Evolutionary conservation across 192 early-diverging fungal genomes (phyloP), one percentile per base, ranked within the genome.

Genomic region (Mortierella claussenii): DNA sequence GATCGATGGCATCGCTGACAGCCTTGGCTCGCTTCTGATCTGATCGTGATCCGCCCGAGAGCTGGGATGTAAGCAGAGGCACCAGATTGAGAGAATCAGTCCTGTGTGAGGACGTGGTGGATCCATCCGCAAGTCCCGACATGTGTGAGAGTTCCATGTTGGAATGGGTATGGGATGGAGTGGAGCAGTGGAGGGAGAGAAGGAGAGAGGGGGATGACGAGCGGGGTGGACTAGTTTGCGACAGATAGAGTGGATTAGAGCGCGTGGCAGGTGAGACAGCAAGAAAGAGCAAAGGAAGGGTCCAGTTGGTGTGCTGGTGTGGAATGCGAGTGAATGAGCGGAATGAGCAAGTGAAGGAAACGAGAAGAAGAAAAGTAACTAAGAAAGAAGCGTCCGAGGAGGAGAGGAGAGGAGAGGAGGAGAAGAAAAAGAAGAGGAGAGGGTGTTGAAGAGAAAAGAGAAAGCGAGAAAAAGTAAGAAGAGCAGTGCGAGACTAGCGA

Each of bases 1-100:
- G 76, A 40, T 87, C 86, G 47, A 87, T 87, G 32, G 84, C 83
- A 18, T 87, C 84, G 26, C 83, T 85, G 44, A 63, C 28, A 34
- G 76, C 80, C 36, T 75, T 80, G 9, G 83, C 86, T 20, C 65
- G 67, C 33, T 82, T 82, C 33, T 82, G 73, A 61, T 76, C 73
- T 31, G 64, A 30, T 3, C 73, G 73, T 21, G 33, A 62, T 24
- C 26, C 17, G n/a, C n/a, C n/a, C 18, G 57, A 23, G 54, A 62
- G 67, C n/a, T 60, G 53, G 20, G 33, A 31, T 11, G 51, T 55
- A 23, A 67, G 51, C 31, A 60, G 61, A 20, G 64, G 73, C 21
- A 37, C 13, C 11, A 44, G 34, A 21, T 54, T 51, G 32, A 33
- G 13, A 4, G 36, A 26, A 45, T 18, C 17, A 4, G 17, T 15